Percentiles rank a stretch among this genome's conserved stretches.
Conservation (phyloP, 164 flowering plant genomes). For the Protea cynaroides region DNA sequence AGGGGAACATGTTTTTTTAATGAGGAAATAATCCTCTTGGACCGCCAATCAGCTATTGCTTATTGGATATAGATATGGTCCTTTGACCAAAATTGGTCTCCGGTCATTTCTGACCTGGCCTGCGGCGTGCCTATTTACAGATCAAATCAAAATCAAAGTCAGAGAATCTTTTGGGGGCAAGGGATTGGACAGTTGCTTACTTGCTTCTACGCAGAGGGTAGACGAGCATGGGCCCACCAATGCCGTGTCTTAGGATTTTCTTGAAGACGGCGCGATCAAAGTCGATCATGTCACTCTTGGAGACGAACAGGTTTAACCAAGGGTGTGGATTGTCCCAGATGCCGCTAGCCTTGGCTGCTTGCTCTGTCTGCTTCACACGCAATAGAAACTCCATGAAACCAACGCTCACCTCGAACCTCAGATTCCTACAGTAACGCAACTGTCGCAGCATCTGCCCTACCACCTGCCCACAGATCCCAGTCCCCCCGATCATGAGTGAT, state of each 20-base stretch:
- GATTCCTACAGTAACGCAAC: conserved; percentile 33
- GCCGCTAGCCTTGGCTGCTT: conserved; percentile 50
- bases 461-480: too few species aligned
- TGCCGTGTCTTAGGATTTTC: conserved; percentile 48
- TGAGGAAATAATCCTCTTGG: too few species aligned
- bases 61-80: too few species aligned
- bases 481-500: too few species aligned
- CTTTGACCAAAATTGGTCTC: too few species aligned
- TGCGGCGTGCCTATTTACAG: too few species aligned
- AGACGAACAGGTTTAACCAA: conserved; percentile 76
- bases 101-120: too few species aligned
- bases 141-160: too few species aligned
- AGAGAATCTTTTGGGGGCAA: too few species aligned
- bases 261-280: conserved; percentile 67
- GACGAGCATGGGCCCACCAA: conserved; percentile 86
- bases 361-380: conserved; percentile 60
- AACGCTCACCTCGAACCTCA: conserved; percentile 49
- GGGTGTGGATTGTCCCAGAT: conserved; percentile 89
- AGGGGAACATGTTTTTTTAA: too few species aligned
- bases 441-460: conserved; percentile 38
- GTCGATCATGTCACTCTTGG: conserved; percentile 42
- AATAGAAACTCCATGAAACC: conserved; percentile 58
- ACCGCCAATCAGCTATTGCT: too few species aligned
- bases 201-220: conserved; percentile 72
- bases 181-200: conserved; percentile 31